Conservation (phyloP, 768 basidiomycete species). For the Nevesoporus exiguus region DNA sequence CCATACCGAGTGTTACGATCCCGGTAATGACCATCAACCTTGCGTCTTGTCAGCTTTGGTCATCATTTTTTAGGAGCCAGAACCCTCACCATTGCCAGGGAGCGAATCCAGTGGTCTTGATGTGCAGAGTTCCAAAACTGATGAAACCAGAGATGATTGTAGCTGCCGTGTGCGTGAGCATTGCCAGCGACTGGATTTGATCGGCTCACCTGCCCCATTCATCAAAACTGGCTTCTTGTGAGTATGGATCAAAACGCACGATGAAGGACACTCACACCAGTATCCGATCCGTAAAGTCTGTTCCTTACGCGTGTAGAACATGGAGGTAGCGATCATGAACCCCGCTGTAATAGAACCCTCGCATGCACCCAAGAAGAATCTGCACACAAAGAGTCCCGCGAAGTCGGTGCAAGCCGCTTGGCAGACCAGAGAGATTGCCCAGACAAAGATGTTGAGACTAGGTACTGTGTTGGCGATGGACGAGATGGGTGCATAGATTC, state of each 20-base stretch:
- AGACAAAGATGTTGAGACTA: conserved; percentile 64
- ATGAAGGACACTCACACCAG: conserved; percentile 54
- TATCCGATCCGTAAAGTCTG: conserved; percentile 69
- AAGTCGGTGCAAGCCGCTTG: conserved; percentile 76
- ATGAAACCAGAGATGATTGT: conserved; percentile 69
- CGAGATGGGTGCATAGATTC: background rate
- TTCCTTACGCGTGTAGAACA: conserved; percentile 75
- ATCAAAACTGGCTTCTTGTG: conserved; percentile 50
- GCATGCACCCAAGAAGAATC: conserved; percentile 67
- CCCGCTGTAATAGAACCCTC: conserved; percentile 72
- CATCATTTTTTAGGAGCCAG: background rate
- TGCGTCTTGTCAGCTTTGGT: background rate
- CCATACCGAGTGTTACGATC: conserved; percentile 48
- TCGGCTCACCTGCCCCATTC: conserved; percentile 67
- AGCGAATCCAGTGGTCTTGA: conserved; percentile 50
- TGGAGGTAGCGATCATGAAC: conserved; percentile 71
- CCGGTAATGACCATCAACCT: conserved; percentile 76
- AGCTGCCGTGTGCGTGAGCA: no score
- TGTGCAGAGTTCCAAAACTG: conserved; percentile 64
- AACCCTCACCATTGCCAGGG: conserved; percentile 67
- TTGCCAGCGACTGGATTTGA: no score
- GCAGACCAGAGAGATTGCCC: conserved; percentile 55
- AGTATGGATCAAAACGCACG: background rate
- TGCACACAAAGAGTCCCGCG: conserved; percentile 56
- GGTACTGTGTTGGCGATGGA: background rate